Percentiles rank a stretch among this genome's conserved stretches.
phyloP scores from a whole-genome alignment of 805 yeast species.

The Nakazawaea siamensis region DNA sequence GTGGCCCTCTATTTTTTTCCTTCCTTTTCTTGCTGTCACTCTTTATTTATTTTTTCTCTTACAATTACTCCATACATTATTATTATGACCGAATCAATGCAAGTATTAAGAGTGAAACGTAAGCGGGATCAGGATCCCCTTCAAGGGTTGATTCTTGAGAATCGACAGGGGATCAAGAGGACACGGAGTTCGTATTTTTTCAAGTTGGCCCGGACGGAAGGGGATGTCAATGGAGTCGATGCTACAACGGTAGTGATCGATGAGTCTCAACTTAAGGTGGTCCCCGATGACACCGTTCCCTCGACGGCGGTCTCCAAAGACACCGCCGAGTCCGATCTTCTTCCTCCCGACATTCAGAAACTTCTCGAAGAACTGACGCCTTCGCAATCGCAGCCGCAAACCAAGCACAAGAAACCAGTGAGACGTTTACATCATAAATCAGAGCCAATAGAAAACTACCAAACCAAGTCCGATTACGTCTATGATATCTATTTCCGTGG shows the following conservation, averaged over 20 bases:
- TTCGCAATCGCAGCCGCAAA: too few relatives aligned
- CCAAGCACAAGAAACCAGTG: constrained; percentile 6
- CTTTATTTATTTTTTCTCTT: too few relatives aligned
- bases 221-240: constrained; percentile 6
- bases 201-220: constrained; percentile 39
- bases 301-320: too few relatives aligned
- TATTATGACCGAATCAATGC: constrained; percentile 33
- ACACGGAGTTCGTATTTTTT: constrained; percentile 32
- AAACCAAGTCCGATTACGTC: constrained; percentile 53
- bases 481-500: constrained; percentile 82
- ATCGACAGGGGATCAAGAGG: constrained; percentile 26
- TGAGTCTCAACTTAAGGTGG: too few relatives aligned
- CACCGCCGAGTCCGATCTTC: too few relatives aligned
- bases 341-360: constrained; percentile 29
- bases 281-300: too few relatives aligned
- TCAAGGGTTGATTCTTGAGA: constrained; percentile 59
- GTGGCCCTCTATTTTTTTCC: too few relatives aligned
- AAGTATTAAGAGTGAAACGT: constrained; percentile 75
- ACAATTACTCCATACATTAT: too few relatives aligned
- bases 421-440: constrained; percentile 6
- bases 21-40: too few relatives aligned
- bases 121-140: constrained; percentile 83
- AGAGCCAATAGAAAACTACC: constrained; percentile 6
- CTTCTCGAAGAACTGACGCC: constrained; percentile 9
- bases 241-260: constrained; percentile 5